Evolutionary conservation across 1,284 basidiomycete species (phyloP), one percentile per base, ranked within the genome.

Genomic region (Cutaneotrichosporon mucoides): DNA sequence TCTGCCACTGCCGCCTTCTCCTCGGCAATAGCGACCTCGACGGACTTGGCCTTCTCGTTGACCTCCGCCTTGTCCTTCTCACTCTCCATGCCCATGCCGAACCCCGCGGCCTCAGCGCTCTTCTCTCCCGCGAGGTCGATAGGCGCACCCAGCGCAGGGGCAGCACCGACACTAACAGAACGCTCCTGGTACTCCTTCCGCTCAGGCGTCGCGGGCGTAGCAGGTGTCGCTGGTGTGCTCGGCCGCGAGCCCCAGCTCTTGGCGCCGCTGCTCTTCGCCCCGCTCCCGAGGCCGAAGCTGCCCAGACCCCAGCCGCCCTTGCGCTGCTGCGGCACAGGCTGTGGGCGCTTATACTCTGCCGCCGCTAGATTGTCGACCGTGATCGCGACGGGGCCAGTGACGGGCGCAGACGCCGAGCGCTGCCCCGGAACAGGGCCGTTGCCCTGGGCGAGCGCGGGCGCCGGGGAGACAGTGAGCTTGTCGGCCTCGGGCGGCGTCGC

Each of bases 231-330:
- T 3, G 57, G 48, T 42, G 57, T 58, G 33, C 34, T 52, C n/a
- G 49, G 45, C 24, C 44, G 48, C 12, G 40, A 36, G 61, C 35
- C 38, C 60, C 38, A 58, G 48, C 35, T 37, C 44, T 45, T 45
- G 44, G 16, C 44, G 24, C 38, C 38, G 7, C 48, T 40, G 24
- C 38, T 41, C 56, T 34, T 46, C 6, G 5, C n/a, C 36, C 55
- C 53, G 35, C 57, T 38, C 11, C 59, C 59, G 15, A 61, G 53
- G 6, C 55, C 56, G 48, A 57, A 57, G 11, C 46, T 16, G 12
- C 59, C 59, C 11, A 61, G 56, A 6, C 55, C 58, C 58, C 59
- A 60, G 40, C 53, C 51, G 35, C 52, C 58, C 58, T 59, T 64
- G 33, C 61, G 49, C 38, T 41, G 34, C 6, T 44, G 15, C 40